These are phyloP conservation scores for Amoebophrya sp. DNA, from an alignment of 169 alveolate species.

Conservation along the genomic window DNA sequence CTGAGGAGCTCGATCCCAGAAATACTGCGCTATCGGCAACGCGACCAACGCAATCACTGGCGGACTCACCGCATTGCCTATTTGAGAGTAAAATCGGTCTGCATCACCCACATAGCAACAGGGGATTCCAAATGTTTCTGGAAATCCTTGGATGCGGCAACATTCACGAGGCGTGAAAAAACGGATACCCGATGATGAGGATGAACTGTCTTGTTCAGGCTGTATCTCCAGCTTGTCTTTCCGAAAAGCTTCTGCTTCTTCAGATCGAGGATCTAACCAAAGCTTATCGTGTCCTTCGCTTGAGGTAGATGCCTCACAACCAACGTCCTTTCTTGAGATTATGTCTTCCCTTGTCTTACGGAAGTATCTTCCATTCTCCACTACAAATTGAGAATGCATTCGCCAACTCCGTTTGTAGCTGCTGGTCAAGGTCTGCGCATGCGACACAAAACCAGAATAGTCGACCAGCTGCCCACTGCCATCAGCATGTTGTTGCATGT, in stretches of 20 bases:
- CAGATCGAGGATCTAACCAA: too few species aligned
- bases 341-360: too few species aligned
- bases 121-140: background rate
- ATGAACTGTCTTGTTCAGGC: too few species aligned
- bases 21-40: too few species aligned
- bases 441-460: background rate
- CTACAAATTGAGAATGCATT: background rate
- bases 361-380: too few species aligned
- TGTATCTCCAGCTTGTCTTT: too few species aligned
- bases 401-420: background rate
- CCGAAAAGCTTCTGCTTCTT: too few species aligned
- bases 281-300: too few species aligned
- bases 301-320: too few species aligned
- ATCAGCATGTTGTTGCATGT: background rate
- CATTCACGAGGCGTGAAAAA: background rate
- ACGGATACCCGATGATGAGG: too few species aligned
- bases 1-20: too few species aligned
- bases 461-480: constrained; percentile 1
- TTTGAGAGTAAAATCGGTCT: background rate
- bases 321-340: too few species aligned
- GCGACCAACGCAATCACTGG: background rate
- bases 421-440: background rate
- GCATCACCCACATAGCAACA: background rate
- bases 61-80: background rate
- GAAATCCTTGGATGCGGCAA: background rate